These are phyloP conservation scores for Dendrobium huoshanense DNA, from an alignment of 106 monocot genomes.

Conservation along the genomic window DNA sequence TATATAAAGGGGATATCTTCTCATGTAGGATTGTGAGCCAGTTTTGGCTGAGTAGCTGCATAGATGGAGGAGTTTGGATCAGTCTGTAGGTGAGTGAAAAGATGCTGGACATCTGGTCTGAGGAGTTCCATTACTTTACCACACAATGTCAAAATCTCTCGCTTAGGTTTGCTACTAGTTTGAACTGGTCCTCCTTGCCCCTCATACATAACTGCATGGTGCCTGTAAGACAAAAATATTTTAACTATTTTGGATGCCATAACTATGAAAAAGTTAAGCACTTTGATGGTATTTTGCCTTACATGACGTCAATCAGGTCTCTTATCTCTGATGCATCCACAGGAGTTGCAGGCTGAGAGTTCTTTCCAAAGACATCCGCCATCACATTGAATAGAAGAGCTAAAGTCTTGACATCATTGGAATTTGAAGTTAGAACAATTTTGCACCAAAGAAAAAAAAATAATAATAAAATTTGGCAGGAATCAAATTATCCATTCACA, in stretches of 20 bases:
- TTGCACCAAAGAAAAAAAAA: too few relatives aligned
- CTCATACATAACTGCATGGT: constrained; percentile 94
- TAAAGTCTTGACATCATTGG: constrained; percentile 39
- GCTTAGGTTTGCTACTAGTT: constrained; percentile 62
- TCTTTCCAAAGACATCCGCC: constrained; percentile 85
- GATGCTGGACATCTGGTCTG: constrained; percentile 90
- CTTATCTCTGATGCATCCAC: constrained; percentile 75
- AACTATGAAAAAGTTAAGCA: not conserved
- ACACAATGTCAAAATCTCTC: constrained; percentile 81
- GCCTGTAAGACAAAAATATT: constrained; percentile 28
- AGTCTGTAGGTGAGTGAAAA: constrained; percentile 69
- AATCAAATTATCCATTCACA: too few relatives aligned
- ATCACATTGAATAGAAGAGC: constrained; percentile 82
- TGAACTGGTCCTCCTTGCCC: constrained; percentile 98
- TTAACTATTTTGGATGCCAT: not conserved
- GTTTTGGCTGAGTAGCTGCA: constrained; percentile 88
- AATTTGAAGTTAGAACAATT: not conserved
- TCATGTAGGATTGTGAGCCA: constrained; percentile 52
- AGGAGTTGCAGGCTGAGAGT: constrained; percentile 55
- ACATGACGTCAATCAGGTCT: constrained; percentile 94
- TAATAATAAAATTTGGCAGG: too few relatives aligned
- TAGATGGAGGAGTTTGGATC: constrained; percentile 82
- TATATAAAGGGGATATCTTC: too few relatives aligned
- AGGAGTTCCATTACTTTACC: constrained; percentile 77
- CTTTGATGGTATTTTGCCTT: constrained; percentile 12